Conservation (phyloP, 2,329 filamentous ascomycete genomes). For the Botrytis byssoidea region DNA sequence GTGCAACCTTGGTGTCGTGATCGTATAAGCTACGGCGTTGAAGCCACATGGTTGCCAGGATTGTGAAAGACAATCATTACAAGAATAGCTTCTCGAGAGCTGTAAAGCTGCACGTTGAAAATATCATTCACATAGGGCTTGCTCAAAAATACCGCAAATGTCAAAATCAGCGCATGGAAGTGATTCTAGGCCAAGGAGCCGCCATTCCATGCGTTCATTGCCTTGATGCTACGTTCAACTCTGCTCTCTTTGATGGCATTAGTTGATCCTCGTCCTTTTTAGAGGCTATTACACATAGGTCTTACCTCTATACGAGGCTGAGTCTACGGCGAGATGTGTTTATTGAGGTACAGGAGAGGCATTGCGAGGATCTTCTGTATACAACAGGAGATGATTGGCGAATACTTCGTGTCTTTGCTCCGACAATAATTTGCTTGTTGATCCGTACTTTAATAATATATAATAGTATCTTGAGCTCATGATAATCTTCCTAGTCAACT, state of each 20-base stretch:
- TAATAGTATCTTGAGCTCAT: not conserved
- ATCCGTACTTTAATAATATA: not conserved
- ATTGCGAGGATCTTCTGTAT: not conserved
- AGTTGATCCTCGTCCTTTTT: not conserved
- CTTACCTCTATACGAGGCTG: conserved; percentile 9
- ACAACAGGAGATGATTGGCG: not conserved
- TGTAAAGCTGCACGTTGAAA: not conserved
- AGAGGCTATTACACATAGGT: conserved; percentile 4
- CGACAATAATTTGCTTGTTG: not conserved
- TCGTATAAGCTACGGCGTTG: not conserved
- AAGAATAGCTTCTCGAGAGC: not conserved
- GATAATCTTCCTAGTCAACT: not conserved
- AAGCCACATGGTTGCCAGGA: conserved; percentile 2
- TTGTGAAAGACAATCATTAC: not conserved
- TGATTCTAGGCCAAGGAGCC: not conserved
- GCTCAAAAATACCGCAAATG: not conserved
- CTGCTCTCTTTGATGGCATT: not conserved
- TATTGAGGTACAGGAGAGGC: not conserved
- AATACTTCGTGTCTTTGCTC: not conserved
- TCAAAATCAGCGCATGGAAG: not conserved
- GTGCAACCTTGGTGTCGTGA: not conserved
- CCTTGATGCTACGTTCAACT: not conserved
- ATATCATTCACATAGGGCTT: not conserved
- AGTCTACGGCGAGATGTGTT: conserved; percentile 3
- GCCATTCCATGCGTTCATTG: not conserved